These are phyloP conservation scores for Lonicera japonica DNA, from an alignment of 129 eudicot genomes.

Conservation along the genomic window DNA sequence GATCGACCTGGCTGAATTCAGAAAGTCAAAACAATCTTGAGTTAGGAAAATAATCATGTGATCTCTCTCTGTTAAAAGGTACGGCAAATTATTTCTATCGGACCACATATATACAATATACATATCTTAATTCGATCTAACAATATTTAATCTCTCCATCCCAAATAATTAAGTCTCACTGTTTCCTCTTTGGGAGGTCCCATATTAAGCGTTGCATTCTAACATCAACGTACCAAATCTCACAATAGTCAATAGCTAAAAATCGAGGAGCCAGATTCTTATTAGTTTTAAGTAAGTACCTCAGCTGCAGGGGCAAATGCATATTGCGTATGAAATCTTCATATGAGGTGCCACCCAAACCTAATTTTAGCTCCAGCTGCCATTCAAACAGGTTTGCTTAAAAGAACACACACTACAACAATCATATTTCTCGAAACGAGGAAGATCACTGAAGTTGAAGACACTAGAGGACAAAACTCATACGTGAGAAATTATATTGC, in stretches of 20 bases:
- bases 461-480: too few species aligned
- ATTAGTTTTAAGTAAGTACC: conserved; percentile 30
- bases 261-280: background rate
- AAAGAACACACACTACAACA: background rate
- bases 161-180: too few species aligned
- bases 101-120: too few species aligned
- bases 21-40: background rate
- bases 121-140: too few species aligned
- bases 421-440: too few species aligned
- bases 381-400: conserved; percentile 16
- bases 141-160: too few species aligned
- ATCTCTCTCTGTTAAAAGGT: background rate
- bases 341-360: conserved; percentile 92
- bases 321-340: conserved; percentile 71
- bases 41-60: conserved; percentile 2
- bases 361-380: conserved; percentile 91
- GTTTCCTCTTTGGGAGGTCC: too few species aligned
- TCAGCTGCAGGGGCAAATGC: conserved; percentile 92
- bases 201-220: background rate
- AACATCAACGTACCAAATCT: too few species aligned
- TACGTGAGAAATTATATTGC: too few species aligned
- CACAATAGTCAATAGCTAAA: too few species aligned
- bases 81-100: background rate
- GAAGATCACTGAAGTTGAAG: too few species aligned
- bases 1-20: conserved; percentile 83